Evolutionary conservation across 202 grass and related monocot genomes (phyloP).

Genomic region (Elaeis oleifera): DNA sequence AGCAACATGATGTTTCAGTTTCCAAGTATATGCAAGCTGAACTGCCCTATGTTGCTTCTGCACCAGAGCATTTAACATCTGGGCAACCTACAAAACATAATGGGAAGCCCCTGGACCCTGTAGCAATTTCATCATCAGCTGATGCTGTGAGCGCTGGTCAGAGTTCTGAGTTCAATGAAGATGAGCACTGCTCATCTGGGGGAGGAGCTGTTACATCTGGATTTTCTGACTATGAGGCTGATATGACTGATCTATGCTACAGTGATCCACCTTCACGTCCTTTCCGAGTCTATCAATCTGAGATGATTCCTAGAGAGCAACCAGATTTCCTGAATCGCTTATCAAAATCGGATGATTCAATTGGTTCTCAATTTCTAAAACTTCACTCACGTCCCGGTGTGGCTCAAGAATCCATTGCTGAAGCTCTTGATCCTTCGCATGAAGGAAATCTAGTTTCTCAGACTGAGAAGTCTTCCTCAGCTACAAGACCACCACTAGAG

Average conservation of each 20-base stretch:
- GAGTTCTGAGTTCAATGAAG: slow-evolving; percentile 62
- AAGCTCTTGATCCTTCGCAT: slow-evolving; percentile 34
- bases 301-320: slow-evolving; percentile 79
- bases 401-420: slow-evolving; percentile 50
- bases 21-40: slow-evolving; percentile 33
- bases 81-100: slow-evolving; percentile 50
- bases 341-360: slow-evolving; percentile 90
- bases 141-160: slow-evolving; percentile 18
- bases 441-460: slow-evolving; percentile 19
- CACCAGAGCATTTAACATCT: slow-evolving; percentile 52
- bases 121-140: slow-evolving; percentile 21
- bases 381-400: slow-evolving; percentile 41
- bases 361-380: slow-evolving; percentile 69
- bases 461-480: slow-evolving; percentile 40
- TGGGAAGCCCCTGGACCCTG: slow-evolving; percentile 33
- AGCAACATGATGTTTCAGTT: slow-evolving; percentile 33
- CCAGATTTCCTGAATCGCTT: slow-evolving; percentile 50
- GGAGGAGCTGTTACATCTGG: slow-evolving; percentile 69
- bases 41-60: slow-evolving; percentile 24
- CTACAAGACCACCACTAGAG: slow-evolving; percentile 17
- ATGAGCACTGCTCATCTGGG: slow-evolving; percentile 46
- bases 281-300: slow-evolving; percentile 70
- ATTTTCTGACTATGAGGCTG: slow-evolving; percentile 63
- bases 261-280: slow-evolving; percentile 38
- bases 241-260: slow-evolving; percentile 41